Conservation (phyloP, 78 protist species). For the Dictyostelium intermedium region DNA sequence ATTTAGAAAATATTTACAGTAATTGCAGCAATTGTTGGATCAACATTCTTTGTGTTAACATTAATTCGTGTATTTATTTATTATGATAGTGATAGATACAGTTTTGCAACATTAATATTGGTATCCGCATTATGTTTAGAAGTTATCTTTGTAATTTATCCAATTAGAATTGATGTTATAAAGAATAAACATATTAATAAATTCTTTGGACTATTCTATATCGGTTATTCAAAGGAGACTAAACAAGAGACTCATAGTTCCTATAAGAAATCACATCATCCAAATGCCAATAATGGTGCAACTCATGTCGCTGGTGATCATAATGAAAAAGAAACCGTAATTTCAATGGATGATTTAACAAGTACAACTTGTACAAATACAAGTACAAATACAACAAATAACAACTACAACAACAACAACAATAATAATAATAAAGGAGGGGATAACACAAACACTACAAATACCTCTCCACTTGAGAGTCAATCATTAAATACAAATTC, state of each 20-base stretch:
- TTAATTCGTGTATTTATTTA: background rate
- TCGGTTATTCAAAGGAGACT: conserved; percentile 8
- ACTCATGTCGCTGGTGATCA: background rate
- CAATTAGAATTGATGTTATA: conserved; percentile 4
- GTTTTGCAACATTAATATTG: background rate
- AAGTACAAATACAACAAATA: background rate
- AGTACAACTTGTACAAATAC: background rate
- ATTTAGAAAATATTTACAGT: background rate
- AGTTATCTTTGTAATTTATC: conserved; percentile 1
- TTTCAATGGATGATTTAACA: background rate
- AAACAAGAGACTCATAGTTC: background rate
- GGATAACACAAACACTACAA: background rate
- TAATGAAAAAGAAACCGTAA: background rate
- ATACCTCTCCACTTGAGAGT: background rate
- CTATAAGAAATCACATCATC: background rate
- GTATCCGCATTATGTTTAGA: background rate
- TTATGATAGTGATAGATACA: background rate
- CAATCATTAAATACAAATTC: background rate
- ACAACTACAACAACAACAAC: too few species aligned
- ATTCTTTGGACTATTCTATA: conserved; percentile 12
- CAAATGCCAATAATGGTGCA: background rate
- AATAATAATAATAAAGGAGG: background rate
- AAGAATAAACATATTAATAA: background rate
- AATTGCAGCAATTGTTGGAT: conserved; percentile 1
- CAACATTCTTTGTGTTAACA: background rate